phyloP scores from a whole-genome alignment of 1,284 basidiomycete genomes.

The Somion occarium region DNA sequence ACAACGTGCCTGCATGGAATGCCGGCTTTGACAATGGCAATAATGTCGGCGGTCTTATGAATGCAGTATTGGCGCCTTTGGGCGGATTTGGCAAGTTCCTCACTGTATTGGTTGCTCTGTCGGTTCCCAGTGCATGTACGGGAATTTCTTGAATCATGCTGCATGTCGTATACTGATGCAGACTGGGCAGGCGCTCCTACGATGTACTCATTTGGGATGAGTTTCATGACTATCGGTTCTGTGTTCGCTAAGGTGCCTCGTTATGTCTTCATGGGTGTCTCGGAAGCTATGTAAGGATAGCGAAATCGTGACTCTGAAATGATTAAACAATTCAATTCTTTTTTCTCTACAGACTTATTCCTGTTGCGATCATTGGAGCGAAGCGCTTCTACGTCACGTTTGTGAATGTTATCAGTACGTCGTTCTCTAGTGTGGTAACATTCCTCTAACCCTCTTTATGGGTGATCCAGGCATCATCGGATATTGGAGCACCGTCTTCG shows the following conservation, averaged over 20 bases:
- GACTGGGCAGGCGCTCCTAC: constrained; percentile 45
- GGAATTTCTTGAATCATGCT: background rate
- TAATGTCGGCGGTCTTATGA: constrained; percentile 46
- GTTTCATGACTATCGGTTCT: constrained; percentile 63
- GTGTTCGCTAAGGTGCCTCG: constrained; percentile 58
- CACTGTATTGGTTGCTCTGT: constrained; percentile 52
- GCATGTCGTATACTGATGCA: too few species aligned
- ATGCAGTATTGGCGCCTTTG: constrained; percentile 38
- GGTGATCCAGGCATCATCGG: constrained; percentile 41
- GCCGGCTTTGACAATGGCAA: constrained; percentile 51
- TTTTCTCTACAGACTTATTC: constrained; percentile 40
- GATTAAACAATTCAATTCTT: constrained; percentile 6
- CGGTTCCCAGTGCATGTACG: constrained; percentile 44
- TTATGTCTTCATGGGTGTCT: constrained; percentile 67
- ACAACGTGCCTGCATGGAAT: constrained; percentile 54
- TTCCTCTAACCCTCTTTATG: constrained; percentile 4
- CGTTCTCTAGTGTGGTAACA: background rate
- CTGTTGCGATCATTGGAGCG: constrained; percentile 55
- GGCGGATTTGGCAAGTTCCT: constrained; percentile 57
- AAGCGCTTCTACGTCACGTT: constrained; percentile 54
- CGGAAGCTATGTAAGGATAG: constrained; percentile 57
- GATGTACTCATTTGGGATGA: constrained; percentile 76
- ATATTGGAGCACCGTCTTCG: constrained; percentile 55
- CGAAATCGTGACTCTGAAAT: background rate
- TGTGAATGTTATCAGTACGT: constrained; percentile 49